Percentiles rank a stretch among this genome's conserved stretches.
These are phyloP conservation scores for Candida stauntonica DNA, from an alignment of 805 yeast genomes.

Conservation along the genomic window DNA sequence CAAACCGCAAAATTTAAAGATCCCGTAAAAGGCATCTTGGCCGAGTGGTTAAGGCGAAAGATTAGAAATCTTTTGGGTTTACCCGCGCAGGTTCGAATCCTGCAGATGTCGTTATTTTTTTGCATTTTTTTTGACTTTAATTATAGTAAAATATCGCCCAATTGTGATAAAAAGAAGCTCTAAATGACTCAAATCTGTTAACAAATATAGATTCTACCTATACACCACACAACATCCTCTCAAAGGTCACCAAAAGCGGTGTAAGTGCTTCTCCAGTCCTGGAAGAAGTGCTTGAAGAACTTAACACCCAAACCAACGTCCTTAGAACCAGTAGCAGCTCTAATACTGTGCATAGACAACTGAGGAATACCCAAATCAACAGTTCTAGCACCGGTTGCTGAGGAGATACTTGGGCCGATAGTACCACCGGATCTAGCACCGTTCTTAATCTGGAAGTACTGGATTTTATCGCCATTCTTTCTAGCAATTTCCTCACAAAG, in stretches of 20 bases:
- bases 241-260: slow-evolving; percentile 48
- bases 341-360: slow-evolving; percentile 79
- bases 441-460: slow-evolving; percentile 83
- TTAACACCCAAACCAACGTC: slow-evolving; percentile 73
- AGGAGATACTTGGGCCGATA: slow-evolving; percentile 69
- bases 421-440: slow-evolving; percentile 86
- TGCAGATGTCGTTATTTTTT: slow-evolving; percentile 54
- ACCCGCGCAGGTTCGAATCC: slow-evolving; percentile 68
- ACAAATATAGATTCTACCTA: too few species aligned
- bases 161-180: background rate
- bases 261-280: slow-evolving; percentile 60
- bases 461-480: slow-evolving; percentile 58
- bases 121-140: background rate
- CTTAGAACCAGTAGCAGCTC: slow-evolving; percentile 75
- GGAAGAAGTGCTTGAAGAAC: slow-evolving; percentile 66
- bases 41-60: slow-evolving; percentile 69
- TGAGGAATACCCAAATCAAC: slow-evolving; percentile 82
- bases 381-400: slow-evolving; percentile 68
- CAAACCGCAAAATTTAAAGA: too few species aligned
- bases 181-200: background rate
- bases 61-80: slow-evolving; percentile 57
- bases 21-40: slow-evolving; percentile 39
- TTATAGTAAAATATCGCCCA: background rate
- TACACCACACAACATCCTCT: too few species aligned
- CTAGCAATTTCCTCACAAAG: slow-evolving; percentile 67